phyloP scores from a whole-genome alignment of 129 eudicot species.

The Apium graveolens region DNA sequence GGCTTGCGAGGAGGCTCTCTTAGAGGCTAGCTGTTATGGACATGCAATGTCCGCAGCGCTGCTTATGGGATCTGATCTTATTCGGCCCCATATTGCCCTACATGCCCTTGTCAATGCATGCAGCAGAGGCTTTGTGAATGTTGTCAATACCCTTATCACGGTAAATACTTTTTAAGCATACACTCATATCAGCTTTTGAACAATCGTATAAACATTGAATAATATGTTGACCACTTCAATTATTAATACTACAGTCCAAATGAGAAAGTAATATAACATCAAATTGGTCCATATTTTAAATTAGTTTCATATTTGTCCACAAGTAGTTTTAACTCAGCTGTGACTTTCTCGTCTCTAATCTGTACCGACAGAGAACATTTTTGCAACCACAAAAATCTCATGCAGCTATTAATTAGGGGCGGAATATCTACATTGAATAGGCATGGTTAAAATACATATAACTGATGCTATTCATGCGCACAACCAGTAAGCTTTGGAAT shows the following conservation, averaged over 20 bases:
- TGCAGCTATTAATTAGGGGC: not conserved
- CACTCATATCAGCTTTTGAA: not conserved
- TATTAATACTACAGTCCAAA: not conserved
- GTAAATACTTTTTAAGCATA: conserved; percentile 21
- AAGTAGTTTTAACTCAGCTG: not conserved
- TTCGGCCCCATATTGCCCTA: conserved; percentile 56
- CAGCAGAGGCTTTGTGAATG: conserved; percentile 58
- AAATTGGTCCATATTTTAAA: not conserved
- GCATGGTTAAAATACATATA: not conserved
- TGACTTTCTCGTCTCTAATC: not conserved
- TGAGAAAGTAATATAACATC: not conserved
- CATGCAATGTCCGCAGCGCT: conserved; percentile 42
- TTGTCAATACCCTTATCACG: conserved; percentile 65
- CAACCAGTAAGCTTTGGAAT: not conserved
- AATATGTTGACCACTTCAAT: not conserved
- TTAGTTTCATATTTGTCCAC: not conserved
- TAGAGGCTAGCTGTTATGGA: conserved; percentile 74
- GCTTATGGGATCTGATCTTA: conserved; percentile 61
- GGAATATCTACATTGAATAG: not conserved
- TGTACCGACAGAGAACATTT: not conserved
- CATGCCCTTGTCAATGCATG: conserved; percentile 75
- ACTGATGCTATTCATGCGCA: not conserved
- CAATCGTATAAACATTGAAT: not conserved
- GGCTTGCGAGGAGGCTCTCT: conserved; percentile 78
- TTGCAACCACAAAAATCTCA: not conserved